Base-by-base conservation (phyloP, 148 eudicot species). In the Simmondsia chinensis region DNA sequence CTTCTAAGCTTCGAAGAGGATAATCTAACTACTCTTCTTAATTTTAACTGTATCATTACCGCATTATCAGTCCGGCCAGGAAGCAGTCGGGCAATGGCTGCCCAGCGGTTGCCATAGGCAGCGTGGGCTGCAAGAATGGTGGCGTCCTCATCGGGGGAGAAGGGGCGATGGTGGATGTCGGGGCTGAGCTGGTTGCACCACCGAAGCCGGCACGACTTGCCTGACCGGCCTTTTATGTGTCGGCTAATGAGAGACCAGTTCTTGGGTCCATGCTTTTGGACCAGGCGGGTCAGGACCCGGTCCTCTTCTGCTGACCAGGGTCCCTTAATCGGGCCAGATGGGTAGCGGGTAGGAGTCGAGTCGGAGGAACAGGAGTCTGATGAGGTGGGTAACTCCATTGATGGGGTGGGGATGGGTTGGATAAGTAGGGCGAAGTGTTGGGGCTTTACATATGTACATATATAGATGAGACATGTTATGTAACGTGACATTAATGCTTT, bases 151-250 rank as follows among this genome's bases (percentile, higher is more conserved):
- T 46, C 31, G 0, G 73, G 56, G 16, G 74, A 60, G 18, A 80
- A 76, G 1, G 83, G 75, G 15, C 70, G 49, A 61, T 73, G 89
- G 12, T 80, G 68, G 3, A 80, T 83, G 1, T 42, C 51, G 0
- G 89, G 89, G 59, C 74, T 74, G 2, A 76, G 68, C 69, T 73
- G 89, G 50, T 80, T 80, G 64, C 82, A 76, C 89, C 89, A 80
- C 33, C 89, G 65, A 0, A 81, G 43, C 10, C 93, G 57, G 48
- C 94, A 82, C 1, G 94, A 82, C 52, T 78, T 82, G 0, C 86
- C 86, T 0, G 82, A 72, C 9, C 94, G 74, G 1, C 82, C 86
- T 0, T 82, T 73, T 1, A 82, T 59, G 0, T 61, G 73, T 11
- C 56, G 21, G 50, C 77, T 74, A 4, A 82, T 78, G 5, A 58